Evolutionary conservation across 306 rosid species (phyloP).

Genomic region (Begonia masoniana): DNA sequence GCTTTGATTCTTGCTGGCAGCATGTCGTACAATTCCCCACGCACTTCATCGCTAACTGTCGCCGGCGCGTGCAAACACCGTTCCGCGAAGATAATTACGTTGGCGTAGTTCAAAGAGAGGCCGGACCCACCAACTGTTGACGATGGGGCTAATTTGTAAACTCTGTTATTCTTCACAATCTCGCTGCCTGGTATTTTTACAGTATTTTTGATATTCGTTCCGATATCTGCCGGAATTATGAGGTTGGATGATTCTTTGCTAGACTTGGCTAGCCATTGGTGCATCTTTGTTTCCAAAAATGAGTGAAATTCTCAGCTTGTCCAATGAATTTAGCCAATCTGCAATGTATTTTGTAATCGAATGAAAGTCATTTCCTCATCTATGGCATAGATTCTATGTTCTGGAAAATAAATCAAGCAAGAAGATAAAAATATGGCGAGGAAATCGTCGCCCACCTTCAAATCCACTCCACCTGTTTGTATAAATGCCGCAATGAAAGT

Average conservation of each 20-base stretch:
- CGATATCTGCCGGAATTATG: neutral
- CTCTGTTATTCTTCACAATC: conserved; percentile 13
- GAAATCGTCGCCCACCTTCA: neutral
- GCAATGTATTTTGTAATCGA: too few relatives aligned
- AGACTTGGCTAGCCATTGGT: conserved; percentile 7
- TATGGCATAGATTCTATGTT: too few relatives aligned
- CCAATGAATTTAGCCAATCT: too few relatives aligned
- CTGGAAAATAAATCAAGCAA: too few relatives aligned
- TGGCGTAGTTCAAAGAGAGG: conserved; percentile 46
- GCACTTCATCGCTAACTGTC: conserved; percentile 24
- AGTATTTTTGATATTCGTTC: neutral
- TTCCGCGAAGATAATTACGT: conserved; percentile 32
- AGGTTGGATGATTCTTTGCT: conserved; percentile 2
- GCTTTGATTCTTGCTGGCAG: conserved; percentile 31
- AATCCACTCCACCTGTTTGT: too few relatives aligned
- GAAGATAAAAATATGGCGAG: too few relatives aligned
- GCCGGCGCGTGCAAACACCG: conserved; percentile 30
- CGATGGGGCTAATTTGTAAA: conserved; percentile 18
- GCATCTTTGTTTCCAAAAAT: too few relatives aligned
- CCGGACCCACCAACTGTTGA: conserved; percentile 56
- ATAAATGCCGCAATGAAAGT: too few relatives aligned
- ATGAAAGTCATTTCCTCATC: too few relatives aligned
- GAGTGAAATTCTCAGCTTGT: too few relatives aligned
- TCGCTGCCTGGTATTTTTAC: neutral
- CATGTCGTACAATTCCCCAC: conserved; percentile 42